phyloP scores from a whole-genome alignment of 345 rosid genomes.

The Populus ilicifolia region DNA sequence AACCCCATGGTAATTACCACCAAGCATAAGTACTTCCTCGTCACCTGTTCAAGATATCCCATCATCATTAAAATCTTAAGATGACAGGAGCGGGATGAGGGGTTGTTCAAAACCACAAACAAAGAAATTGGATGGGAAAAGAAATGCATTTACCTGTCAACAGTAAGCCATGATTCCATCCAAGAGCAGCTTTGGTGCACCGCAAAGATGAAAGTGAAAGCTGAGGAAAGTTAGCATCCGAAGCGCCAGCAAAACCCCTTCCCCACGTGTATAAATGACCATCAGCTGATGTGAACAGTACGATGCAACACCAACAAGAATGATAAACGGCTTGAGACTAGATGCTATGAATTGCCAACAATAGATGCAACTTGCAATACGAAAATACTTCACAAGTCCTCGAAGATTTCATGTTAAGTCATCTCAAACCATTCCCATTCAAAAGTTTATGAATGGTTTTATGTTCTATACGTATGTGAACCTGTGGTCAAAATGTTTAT shows the following conservation, averaged over 20 bases:
- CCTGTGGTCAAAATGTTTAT: background rate
- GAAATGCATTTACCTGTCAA: slow-evolving; percentile 46
- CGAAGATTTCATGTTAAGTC: background rate
- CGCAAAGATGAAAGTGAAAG: slow-evolving; percentile 30
- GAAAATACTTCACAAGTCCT: background rate
- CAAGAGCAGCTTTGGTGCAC: slow-evolving; percentile 51
- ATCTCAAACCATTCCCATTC: background rate
- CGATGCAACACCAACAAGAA: background rate
- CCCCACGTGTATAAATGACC: slow-evolving; percentile 74
- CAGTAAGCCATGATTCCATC: slow-evolving; percentile 79
- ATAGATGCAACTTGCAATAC: background rate
- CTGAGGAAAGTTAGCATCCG: slow-evolving; percentile 48
- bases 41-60: slow-evolving; percentile 37
- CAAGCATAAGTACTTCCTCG: slow-evolving; percentile 61
- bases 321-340: background rate
- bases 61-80: background rate
- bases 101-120: background rate
- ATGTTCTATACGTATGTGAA: background rate
- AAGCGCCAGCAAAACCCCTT: slow-evolving; percentile 55
- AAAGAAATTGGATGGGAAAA: background rate
- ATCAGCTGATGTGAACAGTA: slow-evolving; percentile 43
- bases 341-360: background rate
- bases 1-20: slow-evolving; percentile 51
- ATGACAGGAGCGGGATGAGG: background rate
- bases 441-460: background rate